These are phyloP conservation scores for Pugionium dolabratum DNA, from an alignment of 345 rosid species.

Conservation along the genomic window DNA sequence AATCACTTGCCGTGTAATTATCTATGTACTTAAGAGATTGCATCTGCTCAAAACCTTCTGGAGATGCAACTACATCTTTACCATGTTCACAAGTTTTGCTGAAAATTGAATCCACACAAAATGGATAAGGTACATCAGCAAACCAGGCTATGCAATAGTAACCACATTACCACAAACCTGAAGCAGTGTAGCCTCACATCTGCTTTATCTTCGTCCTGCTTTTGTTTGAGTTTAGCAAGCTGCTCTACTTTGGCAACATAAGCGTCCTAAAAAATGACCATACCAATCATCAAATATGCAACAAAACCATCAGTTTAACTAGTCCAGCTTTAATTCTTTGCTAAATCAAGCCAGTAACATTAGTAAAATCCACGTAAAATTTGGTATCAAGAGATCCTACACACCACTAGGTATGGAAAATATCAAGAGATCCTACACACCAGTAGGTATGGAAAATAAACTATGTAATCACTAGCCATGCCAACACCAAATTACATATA, in stretches of 20 bases:
- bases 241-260: slow-evolving; percentile 59
- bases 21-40: slow-evolving; percentile 53
- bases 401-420: neutral
- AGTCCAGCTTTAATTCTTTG: slow-evolving; percentile 1
- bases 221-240: slow-evolving; percentile 64
- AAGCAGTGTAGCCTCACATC: slow-evolving; percentile 64
- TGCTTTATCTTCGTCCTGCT: slow-evolving; percentile 80
- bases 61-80: slow-evolving; percentile 38
- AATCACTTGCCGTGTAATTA: slow-evolving; percentile 44
- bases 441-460: neutral
- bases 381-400: neutral
- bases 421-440: neutral
- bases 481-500: neutral
- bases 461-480: slow-evolving; percentile 4
- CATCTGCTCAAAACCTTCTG: slow-evolving; percentile 50
- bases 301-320: slow-evolving; percentile 10
- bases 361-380: neutral
- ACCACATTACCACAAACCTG: slow-evolving; percentile 54
- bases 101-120: slow-evolving; percentile 31
- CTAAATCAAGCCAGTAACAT: slow-evolving; percentile 1
- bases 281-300: slow-evolving; percentile 9
- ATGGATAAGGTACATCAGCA: slow-evolving; percentile 20
- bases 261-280: slow-evolving; percentile 42
- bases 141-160: slow-evolving; percentile 6
- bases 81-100: slow-evolving; percentile 42